Evolutionary conservation across 148 eudicot genomes (phyloP), one percentile per base, ranked within the genome.

Genomic region (Rhododendron henanense): DNA sequence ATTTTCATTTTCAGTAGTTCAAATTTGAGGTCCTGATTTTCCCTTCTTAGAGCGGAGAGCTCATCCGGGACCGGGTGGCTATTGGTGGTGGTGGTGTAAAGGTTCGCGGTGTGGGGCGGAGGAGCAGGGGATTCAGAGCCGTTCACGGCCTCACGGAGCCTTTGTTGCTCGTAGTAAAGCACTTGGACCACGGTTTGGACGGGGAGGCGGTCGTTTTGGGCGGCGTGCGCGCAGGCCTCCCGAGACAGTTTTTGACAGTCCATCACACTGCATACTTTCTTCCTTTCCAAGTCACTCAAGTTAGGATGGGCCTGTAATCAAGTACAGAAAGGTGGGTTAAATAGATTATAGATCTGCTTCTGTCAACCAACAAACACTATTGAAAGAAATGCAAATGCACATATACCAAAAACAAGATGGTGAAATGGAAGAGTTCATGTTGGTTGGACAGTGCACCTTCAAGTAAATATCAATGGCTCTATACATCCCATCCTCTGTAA

Each of bases 181-280:
- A 94, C 96, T 91, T 97, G 98, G 51, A 97, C 98, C 0, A 95
- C 95, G 0, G 98, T 93, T 87, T 97, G 99, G 44, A 91, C 98
- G 0, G 99, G 98, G n/a, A 97, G 94, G 10, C 99, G 91, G 73
- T 95, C 95, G 23, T 95, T 97, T 48, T 97, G 99, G 81, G 99
- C 98, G 0, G 98, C 99, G 33, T 95, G 99, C 41, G 96, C 95
- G 67, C 98, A 94, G 74, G 99, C 99, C 82, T 95, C 98, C 0
- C 98, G 85, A 1, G 99, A 97, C n/a, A 97, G 92, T 90, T 93
- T 97, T 79, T 93, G 98, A 76, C 98, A 95, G 92, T 97, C 97
- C 98, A 97, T 95, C 41, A 93, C 86, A 86, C 98, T 90, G 94
- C 98, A 95, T 7, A 97, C 92, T 89, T 94, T 94, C 90, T 95